Evolutionary conservation across 257 asterid species (phyloP), one percentile per base, ranked within the genome.

Genomic region (Scutellaria barbata): DNA sequence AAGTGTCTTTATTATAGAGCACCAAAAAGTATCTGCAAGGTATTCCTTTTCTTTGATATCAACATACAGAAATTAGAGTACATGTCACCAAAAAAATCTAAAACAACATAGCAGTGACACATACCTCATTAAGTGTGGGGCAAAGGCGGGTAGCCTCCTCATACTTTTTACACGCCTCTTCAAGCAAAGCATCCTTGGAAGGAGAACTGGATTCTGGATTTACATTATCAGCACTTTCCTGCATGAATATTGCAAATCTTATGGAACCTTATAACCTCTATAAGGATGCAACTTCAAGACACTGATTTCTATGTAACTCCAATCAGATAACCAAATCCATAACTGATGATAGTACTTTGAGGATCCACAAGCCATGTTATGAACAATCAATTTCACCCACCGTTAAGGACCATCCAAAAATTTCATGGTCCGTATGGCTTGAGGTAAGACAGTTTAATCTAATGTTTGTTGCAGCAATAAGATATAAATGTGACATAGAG

Each of bases 171-270:
- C 98, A 95, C 20, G 98, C 99, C 88, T 92, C 97, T 84, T 91
- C 97, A 58, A 94, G 97, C 86, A 94, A 83, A 69, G 90, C 87
- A 77, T 94, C 99, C 85, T 91, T 94, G 55, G 97, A 91, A 75
- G 95, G 91, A 81, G 97, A 87, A 76, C 82, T 80, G 30, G 99
- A 85, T 71, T 91, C 96, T 59, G 95, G 89, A 81, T 73, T 85
- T 54, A 94, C 90, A 74, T 94, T 94, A 79, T 94, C 99, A 43
- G 99, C 99, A 85, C 99, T 94, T 86, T 94, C 99, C 99, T 94
- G 95, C 85, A 86, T 52, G 82, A 63, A 69, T 62, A 66, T 39
- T 54, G 68, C 65, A 72, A 76, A 62, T 52, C 12, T 69, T 52
- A 43, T 45, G 61, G 46, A 75, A 46, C 40, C 41, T 35, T 60